These are phyloP conservation scores for Cladosporium sp. DNA, from an alignment of 2,329 filamentous ascomycete genomes.

Conservation along the genomic window DNA sequence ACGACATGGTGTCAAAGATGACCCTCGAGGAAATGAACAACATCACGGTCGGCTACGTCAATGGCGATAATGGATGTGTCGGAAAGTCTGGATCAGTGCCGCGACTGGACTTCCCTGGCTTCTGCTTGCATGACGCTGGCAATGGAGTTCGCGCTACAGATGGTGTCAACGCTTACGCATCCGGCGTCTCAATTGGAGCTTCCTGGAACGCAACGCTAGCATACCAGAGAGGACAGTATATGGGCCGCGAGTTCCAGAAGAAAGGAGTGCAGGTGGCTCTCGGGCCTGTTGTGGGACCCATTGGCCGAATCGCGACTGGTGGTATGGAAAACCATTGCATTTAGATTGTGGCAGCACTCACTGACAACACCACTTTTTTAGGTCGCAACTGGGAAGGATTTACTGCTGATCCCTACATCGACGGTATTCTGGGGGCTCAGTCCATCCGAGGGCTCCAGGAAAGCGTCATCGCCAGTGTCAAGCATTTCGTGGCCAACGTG, in stretches of 20 bases:
- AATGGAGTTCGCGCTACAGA: constrained; percentile 48
- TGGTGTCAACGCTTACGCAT: constrained; percentile 47
- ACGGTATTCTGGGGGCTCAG: constrained; percentile 53
- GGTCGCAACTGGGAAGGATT: constrained; percentile 74
- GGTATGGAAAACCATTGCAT: constrained; percentile 41
- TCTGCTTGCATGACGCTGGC: constrained; percentile 47
- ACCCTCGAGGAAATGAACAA: constrained; percentile 42
- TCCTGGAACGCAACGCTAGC: constrained; percentile 58
- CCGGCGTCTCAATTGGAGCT: constrained; percentile 47
- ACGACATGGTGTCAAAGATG: constrained; percentile 39
- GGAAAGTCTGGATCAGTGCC: constrained; percentile 41
- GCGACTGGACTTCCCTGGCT: constrained; percentile 42
- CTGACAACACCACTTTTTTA: neutral
- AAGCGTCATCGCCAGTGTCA: constrained; percentile 59
- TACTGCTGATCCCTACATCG: constrained; percentile 67
- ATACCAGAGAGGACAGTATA: constrained; percentile 53
- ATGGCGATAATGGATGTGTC: constrained; percentile 39
- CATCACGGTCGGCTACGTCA: constrained; percentile 38
- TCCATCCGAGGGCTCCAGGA: constrained; percentile 61
- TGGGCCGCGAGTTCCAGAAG: constrained; percentile 59
- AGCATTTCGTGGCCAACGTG: constrained; percentile 58
- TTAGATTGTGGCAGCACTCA: too few species aligned
- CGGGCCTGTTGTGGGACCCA: constrained; percentile 67
- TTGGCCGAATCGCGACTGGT: constrained; percentile 70
- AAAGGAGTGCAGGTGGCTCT: constrained; percentile 65